Evolutionary conservation across 2,329 filamentous ascomycete genomes (phyloP).

Genomic region (Stagonosporopsis cucurbitacearum): DNA sequence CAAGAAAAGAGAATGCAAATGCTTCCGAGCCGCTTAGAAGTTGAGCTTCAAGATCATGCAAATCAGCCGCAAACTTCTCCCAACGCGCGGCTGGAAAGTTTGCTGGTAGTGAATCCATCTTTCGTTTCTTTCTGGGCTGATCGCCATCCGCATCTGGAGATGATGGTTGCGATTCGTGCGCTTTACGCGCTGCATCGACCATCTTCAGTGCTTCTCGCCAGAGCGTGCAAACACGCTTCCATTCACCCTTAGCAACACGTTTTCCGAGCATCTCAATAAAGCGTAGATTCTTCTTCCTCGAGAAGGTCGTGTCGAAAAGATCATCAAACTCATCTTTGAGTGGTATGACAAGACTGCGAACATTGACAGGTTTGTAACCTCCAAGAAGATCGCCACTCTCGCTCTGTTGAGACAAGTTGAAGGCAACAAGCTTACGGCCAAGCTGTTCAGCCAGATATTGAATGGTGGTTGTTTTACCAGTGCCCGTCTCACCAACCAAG

Average conservation of each 20-base stretch:
- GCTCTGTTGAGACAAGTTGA: constrained; percentile 97
- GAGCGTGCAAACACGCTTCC: constrained; percentile 82
- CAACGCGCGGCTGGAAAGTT: constrained; percentile 71
- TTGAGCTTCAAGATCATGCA: constrained; percentile 82
- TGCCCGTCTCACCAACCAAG: constrained; percentile 97
- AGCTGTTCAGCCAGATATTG: constrained; percentile 87
- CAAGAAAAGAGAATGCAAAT: constrained; percentile 94
- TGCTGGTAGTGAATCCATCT: constrained; percentile 60
- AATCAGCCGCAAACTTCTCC: constrained; percentile 76
- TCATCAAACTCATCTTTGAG: constrained; percentile 94
- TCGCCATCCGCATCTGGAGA: constrained; percentile 56
- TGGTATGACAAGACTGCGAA: constrained; percentile 84
- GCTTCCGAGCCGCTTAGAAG: constrained; percentile 72
- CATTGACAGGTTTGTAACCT: constrained; percentile 94
- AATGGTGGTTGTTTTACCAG: constrained; percentile 95
- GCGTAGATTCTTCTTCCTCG: constrained; percentile 78
- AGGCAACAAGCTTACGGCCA: constrained; percentile 85
- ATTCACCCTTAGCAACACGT: constrained; percentile 80
- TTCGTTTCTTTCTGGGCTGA: constrained; percentile 76
- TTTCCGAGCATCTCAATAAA: constrained; percentile 84
- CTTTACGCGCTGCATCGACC: constrained; percentile 64
- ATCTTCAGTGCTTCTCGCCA: constrained; percentile 91
- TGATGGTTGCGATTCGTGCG: constrained; percentile 51
- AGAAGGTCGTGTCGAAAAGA: constrained; percentile 87
- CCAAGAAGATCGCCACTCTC: constrained; percentile 95